Evolutionary conservation across 768 basidiomycete species (phyloP).

Genomic region (Clavaria fumosa): DNA sequence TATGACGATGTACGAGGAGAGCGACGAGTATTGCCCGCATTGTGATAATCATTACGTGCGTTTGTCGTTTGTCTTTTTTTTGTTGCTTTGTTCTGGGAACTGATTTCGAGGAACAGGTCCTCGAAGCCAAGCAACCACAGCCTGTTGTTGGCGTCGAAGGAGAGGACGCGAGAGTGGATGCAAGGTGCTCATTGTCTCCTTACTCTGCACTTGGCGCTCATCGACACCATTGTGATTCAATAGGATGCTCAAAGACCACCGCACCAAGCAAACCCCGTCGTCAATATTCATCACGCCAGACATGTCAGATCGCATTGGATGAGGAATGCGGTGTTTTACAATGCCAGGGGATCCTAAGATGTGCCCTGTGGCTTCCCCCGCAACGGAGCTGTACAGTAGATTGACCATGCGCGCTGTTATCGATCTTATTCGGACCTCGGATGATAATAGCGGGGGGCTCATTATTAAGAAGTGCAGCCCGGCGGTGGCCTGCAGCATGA

Average conservation of each 20-base stretch:
- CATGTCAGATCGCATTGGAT: conserved; percentile 34
- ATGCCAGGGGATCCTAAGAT: too few relatives aligned
- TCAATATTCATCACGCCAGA: conserved; percentile 32
- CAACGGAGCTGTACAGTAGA: too few relatives aligned
- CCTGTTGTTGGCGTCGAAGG: conserved; percentile 78
- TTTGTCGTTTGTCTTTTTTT: conserved; percentile 7
- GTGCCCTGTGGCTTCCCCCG: too few relatives aligned
- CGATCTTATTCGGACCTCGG: too few relatives aligned
- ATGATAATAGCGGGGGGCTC: too few relatives aligned
- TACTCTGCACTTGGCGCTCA: background rate
- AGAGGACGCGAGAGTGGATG: conserved; percentile 79
- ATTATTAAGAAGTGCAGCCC: too few relatives aligned
- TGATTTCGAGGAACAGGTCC: conserved; percentile 39
- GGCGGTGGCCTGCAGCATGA: too few relatives aligned
- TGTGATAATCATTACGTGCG: conserved; percentile 97
- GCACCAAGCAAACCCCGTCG: conserved; percentile 37
- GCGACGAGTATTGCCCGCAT: conserved; percentile 95
- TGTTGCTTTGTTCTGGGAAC: background rate
- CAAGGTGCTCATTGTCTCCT: conserved; percentile 34
- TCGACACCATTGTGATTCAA: conserved; percentile 4
- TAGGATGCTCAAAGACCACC: conserved; percentile 86
- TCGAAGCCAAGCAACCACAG: conserved; percentile 85
- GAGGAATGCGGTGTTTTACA: too few relatives aligned
- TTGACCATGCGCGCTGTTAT: too few relatives aligned
- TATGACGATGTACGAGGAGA: conserved; percentile 83